Conservation (phyloP, 2,329 filamentous ascomycete genomes). For the Botrytis tulipae region DNA sequence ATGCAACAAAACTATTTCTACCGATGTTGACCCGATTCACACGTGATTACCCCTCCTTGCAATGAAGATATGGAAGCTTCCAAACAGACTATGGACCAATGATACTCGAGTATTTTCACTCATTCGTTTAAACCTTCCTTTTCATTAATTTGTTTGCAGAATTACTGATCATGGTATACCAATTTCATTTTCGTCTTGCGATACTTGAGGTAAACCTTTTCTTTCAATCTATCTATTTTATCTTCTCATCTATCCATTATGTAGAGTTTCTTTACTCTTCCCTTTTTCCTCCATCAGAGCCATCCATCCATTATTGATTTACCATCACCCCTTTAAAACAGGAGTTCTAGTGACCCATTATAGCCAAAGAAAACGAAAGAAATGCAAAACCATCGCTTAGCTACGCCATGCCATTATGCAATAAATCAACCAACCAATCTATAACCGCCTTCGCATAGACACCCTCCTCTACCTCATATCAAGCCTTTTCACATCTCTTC, state of each 20-base stretch:
- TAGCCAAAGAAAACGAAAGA: slow-evolving; percentile 10
- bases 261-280: not conserved
- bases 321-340: not conserved
- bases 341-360: not conserved
- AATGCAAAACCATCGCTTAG: slow-evolving; percentile 1
- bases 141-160: not conserved
- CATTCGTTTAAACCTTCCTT: not conserved
- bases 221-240: not conserved
- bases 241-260: not conserved
- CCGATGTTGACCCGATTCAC: not conserved
- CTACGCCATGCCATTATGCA: not conserved
- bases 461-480: not conserved
- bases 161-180: not conserved
- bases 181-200: not conserved
- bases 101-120: not conserved
- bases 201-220: not conserved
- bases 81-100: not conserved
- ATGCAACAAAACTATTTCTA: not conserved
- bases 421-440: not conserved
- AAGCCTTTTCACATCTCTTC: not conserved
- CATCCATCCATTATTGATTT: not conserved
- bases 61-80: not conserved
- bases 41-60: not conserved
- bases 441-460: not conserved
- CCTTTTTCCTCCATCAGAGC: not conserved